Evolutionary conservation across 345 rosid species (phyloP).

Genomic region (Euphorbia tirucalli): DNA sequence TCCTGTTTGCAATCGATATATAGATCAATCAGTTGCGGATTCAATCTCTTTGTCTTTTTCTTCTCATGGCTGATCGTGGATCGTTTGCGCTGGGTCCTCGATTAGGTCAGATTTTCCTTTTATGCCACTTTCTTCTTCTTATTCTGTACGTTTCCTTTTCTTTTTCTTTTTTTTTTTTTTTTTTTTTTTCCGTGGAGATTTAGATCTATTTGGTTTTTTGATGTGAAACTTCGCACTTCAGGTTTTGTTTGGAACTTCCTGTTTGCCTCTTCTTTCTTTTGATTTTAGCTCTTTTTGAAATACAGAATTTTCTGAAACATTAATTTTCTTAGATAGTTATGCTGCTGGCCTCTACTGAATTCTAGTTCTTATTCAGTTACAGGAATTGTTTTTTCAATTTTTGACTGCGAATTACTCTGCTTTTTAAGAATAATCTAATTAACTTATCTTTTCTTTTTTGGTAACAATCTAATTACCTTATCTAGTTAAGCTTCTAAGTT

Average conservation of each 20-base stretch:
- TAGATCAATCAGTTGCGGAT: background rate
- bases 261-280: background rate
- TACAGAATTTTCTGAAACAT: background rate
- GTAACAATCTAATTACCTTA: no score
- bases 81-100: slow-evolving; percentile 40
- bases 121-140: background rate
- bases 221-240: background rate
- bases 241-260: background rate
- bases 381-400: no score
- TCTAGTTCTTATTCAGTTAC: background rate
- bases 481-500: no score
- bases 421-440: no score
- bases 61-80: slow-evolving; percentile 47
- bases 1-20: background rate
- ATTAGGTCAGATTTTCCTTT: slow-evolving; percentile 35
- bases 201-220: background rate
- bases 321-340: background rate
- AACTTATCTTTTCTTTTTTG: no score
- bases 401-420: no score
- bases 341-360: background rate
- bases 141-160: no score
- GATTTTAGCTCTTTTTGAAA: background rate
- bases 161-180: background rate
- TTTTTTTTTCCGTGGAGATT: background rate
- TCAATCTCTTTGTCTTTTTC: background rate